Base-by-base conservation (phyloP, 345 rosid genomes). In the Corchorus olitorius region DNA sequence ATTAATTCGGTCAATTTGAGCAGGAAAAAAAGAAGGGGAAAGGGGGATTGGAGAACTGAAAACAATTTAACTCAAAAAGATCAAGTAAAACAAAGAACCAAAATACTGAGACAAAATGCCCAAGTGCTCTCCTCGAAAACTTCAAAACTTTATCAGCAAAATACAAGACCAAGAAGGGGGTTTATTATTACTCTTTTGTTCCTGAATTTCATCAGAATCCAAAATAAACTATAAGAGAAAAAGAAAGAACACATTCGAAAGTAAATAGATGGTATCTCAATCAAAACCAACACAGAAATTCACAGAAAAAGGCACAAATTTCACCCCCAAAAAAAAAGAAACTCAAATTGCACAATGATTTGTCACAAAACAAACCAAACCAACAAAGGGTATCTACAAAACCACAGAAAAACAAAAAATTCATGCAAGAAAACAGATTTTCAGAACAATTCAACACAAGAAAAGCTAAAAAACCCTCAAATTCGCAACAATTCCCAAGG, bases 401-500 rank as follows among this genome's bases (percentile, higher is more conserved):
- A 56, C 53, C 62, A 19, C 75, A 50, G 16, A 33, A 37, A 4
- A 48, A 3, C 52, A 69, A 33, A 33, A 27, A 68, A 46, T 67
- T 20, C 56, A 49, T 53, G 22, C 76, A 20, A 41, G 43, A 20
- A 12, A 3, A 46, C 0, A 19, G 53, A 52, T 33, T 16, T 34
- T 46, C 35, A 75, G 64, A 58, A 69, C 13, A 34, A 27, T 49
- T 46, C 66, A n/a, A 22, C 61, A 22, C 56, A 39, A 79, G 72
- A 81, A 12, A 65, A 53, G 62, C 70, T 9, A 2, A 34, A 43
- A 22, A 48, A 65, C 48, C 64, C 77, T 41, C 73, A 76, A 76
- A 79, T 79, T 76, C 46, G 66, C 62, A 75, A 80, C 39, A 68
- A 80, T 71, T 52, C 48, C 70, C 66, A 27, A 45, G n/a, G 19